Evolutionary conservation across 225 moss, liverwort and hornwort genomes (phyloP).

Genomic region (Anthoceros angustus): DNA sequence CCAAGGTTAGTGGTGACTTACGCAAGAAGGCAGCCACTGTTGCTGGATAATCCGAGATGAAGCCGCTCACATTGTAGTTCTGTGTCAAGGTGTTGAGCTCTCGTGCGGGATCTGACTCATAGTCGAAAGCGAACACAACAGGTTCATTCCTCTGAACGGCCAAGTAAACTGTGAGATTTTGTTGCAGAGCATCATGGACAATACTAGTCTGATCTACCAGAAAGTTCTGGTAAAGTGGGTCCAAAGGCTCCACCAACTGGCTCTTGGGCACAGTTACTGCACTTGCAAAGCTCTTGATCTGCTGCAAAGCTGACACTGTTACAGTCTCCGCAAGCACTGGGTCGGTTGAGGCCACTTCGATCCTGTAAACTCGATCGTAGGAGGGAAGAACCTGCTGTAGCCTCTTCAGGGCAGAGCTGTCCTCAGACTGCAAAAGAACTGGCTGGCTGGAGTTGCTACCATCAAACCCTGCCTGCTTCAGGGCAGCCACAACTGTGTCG

Average conservation of each 20-base stretch:
- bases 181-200: constrained; percentile 35
- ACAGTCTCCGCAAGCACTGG: constrained; percentile 14
- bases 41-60: constrained; percentile 54
- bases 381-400: constrained; percentile 30
- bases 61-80: constrained; percentile 41
- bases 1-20: constrained; percentile 11
- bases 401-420: constrained; percentile 63
- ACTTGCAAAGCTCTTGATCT: constrained; percentile 56
- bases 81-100: constrained; percentile 34
- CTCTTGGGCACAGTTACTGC: constrained; percentile 24
- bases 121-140: constrained; percentile 24
- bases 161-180: constrained; percentile 60
- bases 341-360: background rate
- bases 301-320: constrained; percentile 16
- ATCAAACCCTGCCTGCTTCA: constrained; percentile 32
- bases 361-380: constrained; percentile 42
- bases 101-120: constrained; percentile 42
- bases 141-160: constrained; percentile 42
- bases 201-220: constrained; percentile 19
- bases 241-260: constrained; percentile 35
- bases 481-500: constrained; percentile 46
- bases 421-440: constrained; percentile 55
- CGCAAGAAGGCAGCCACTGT: constrained; percentile 46
- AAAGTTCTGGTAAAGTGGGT: background rate
- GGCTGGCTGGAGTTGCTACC: constrained; percentile 31